Conservation (phyloP, 1,284 basidiomycete species). For the Apiotrichum brassicae region DNA sequence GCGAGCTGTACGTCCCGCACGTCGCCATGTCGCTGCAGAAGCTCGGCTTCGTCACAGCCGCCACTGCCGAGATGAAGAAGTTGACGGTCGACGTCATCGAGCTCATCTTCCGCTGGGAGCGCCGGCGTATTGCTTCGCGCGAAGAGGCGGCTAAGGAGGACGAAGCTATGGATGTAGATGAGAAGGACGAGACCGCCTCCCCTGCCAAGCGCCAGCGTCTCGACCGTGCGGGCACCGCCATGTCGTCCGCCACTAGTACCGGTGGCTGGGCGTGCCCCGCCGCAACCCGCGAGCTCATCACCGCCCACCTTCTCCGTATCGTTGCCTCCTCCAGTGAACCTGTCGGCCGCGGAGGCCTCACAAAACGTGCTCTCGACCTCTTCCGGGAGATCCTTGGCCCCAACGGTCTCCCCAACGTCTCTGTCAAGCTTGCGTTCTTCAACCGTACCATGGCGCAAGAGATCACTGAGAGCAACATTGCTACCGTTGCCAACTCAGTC, state of each 20-base stretch:
- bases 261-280: conserved; percentile 68
- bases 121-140: conserved; percentile 51
- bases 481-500: conserved; percentile 72
- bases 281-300: conserved; percentile 76
- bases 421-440: conserved; percentile 86
- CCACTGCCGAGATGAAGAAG: conserved; percentile 73
- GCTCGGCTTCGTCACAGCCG: conserved; percentile 69
- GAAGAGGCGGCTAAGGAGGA: conserved; percentile 22
- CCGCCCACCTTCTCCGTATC: conserved; percentile 88
- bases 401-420: conserved; percentile 86
- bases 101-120: conserved; percentile 83
- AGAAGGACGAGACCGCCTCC: conserved; percentile 25
- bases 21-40: conserved; percentile 87
- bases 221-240: conserved; percentile 48
- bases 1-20: conserved; percentile 91
- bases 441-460: conserved; percentile 78
- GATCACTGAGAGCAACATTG: conserved; percentile 61
- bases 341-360: conserved; percentile 57
- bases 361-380: conserved; percentile 71
- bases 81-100: conserved; percentile 78
- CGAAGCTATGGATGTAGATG: conserved; percentile 46
- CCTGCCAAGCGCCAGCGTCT: conserved; percentile 48
- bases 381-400: conserved; percentile 74
- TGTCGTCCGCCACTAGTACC: conserved; percentile 40
- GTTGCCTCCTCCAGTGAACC: conserved; percentile 67